Conservation (phyloP, 2,329 filamentous ascomycete genomes). For the Cordyceps pruinosa region DNA sequence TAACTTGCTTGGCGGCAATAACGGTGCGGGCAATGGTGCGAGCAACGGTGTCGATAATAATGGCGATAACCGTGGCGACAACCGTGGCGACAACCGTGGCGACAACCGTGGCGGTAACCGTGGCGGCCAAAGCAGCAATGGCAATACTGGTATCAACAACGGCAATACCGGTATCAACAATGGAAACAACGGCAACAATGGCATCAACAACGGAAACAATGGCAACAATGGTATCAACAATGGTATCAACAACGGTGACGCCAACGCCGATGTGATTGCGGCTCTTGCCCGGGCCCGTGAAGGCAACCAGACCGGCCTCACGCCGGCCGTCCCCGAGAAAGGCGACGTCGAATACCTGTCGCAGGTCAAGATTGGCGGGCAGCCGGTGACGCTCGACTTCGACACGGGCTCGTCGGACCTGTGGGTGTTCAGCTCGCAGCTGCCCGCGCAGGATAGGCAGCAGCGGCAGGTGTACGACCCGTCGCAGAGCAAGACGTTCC, state of each 20-base stretch:
- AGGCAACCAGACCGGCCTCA: conserved; percentile 39
- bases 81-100: not conserved
- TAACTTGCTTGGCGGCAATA: not conserved
- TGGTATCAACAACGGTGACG: not conserved
- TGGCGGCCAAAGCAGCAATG: not conserved
- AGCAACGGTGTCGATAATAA: not conserved
- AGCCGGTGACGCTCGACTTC: conserved; percentile 62
- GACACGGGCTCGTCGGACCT: conserved; percentile 71
- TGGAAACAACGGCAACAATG: not conserved
- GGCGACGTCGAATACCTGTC: conserved; percentile 62
- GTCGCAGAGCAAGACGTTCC: conserved; percentile 28
- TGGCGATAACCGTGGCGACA: not conserved
- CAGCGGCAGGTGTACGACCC: conserved; percentile 42
- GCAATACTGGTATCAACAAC: too few species aligned
- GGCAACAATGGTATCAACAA: not conserved
- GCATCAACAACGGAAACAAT: not conserved
- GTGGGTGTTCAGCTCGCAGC: conserved; percentile 63
- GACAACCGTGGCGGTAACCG: not conserved
- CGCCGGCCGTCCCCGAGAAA: conserved; percentile 54
- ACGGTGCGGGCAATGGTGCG: not conserved
- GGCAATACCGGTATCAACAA: conserved; percentile 1
- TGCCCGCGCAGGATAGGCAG: conserved; percentile 36
- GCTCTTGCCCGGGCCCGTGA: not conserved
- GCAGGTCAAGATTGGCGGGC: conserved; percentile 62
- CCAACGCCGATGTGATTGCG: not conserved